Evolutionary conservation across 345 rosid species (phyloP).

Genomic region (Citrus mangshanensis): DNA sequence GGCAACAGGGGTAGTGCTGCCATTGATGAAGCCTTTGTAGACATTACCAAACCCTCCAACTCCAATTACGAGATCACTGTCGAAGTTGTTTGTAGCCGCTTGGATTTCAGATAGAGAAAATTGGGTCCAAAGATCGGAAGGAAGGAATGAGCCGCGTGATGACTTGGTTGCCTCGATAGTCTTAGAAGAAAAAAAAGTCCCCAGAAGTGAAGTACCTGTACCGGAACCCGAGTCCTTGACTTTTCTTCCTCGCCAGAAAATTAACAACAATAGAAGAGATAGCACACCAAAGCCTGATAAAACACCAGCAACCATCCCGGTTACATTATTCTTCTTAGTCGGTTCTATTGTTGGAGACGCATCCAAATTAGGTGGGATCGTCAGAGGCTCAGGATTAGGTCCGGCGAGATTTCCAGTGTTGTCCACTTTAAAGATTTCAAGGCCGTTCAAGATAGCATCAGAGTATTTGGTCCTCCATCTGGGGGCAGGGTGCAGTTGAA

Average conservation of each 20-base stretch:
- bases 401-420: not conserved
- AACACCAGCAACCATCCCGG: not conserved
- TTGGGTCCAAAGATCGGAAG: not conserved
- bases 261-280: not conserved
- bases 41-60: constrained; percentile 39
- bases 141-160: not conserved
- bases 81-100: constrained; percentile 38
- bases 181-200: not conserved
- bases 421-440: constrained; percentile 51
- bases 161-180: not conserved
- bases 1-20: constrained; percentile 28
- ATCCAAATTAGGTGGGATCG: not conserved
- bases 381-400: constrained; percentile 26
- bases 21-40: constrained; percentile 36
- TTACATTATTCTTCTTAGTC: not conserved
- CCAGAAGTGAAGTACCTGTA: not conserved
- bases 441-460: constrained; percentile 50
- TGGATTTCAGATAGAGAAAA: constrained; percentile 15
- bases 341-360: not conserved
- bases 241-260: not conserved
- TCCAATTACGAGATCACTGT: constrained; percentile 27
- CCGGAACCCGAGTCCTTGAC: not conserved
- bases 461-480: not conserved
- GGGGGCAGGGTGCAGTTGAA: constrained; percentile 17
- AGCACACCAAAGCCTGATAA: not conserved